A percentile compares a stretch with the other conserved stretches of the same genome.
Evolutionary conservation across 2,329 filamentous ascomycete genomes (phyloP).

Genomic region (Lizonia empirigonia): DNA sequence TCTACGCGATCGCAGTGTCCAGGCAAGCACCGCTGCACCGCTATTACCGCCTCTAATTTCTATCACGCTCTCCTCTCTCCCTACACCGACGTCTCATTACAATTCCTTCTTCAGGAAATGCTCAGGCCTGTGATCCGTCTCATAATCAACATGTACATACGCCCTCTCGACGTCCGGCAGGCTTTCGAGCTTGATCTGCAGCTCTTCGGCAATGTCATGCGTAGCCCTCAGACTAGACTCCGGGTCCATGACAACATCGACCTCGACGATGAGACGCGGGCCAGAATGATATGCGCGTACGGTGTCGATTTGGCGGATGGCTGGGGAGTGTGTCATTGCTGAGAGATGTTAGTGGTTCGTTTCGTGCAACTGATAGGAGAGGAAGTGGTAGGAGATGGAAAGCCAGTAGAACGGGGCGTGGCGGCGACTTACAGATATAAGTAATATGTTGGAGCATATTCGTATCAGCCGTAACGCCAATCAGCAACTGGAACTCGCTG

Average conservation of each 20-base stretch:
- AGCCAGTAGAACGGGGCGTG: too few species aligned
- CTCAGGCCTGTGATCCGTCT: slow-evolving; percentile 93
- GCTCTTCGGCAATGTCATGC: slow-evolving; percentile 90
- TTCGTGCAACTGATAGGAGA: not conserved
- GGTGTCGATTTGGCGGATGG: slow-evolving; percentile 86
- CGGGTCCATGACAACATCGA: slow-evolving; percentile 92
- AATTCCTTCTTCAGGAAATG: slow-evolving; percentile 71
- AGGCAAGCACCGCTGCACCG: too few species aligned
- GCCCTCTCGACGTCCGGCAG: slow-evolving; percentile 90
- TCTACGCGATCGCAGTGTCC: too few species aligned
- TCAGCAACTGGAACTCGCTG: slow-evolving; percentile 85
- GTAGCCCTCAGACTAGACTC: slow-evolving; percentile 71
- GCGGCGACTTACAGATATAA: slow-evolving; percentile 74
- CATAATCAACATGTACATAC: slow-evolving; percentile 97
- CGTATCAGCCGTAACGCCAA: slow-evolving; percentile 85
- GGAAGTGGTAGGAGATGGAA: not conserved
- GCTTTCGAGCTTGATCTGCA: slow-evolving; percentile 93
- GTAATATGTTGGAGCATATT: slow-evolving; percentile 92
- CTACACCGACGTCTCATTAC: slow-evolving; percentile 33
- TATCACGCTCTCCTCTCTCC: not conserved
- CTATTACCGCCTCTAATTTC: not conserved
- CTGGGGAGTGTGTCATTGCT: slow-evolving; percentile 82
- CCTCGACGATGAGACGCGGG: slow-evolving; percentile 87
- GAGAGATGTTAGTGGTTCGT: not conserved
- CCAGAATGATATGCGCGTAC: slow-evolving; percentile 93